Evolutionary conservation across 106 monocot species (phyloP), one percentile per base, ranked within the genome.

Genomic region (Narthecium ossifragum): DNA sequence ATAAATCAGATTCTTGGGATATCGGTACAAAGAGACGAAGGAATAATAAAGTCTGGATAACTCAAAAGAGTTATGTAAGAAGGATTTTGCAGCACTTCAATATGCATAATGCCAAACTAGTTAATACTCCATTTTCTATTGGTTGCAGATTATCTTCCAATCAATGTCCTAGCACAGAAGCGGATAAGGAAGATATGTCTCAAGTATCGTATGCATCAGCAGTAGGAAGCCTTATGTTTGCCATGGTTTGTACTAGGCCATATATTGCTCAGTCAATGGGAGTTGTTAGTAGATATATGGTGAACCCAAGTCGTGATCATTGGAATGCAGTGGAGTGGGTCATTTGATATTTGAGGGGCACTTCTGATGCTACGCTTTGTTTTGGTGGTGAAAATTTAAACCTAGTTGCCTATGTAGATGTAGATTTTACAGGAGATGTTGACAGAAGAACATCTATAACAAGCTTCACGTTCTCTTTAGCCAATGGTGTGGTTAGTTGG

Each of bases 1-100:
- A 28, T 28, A 53, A 53, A 53, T 2, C 21, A 53, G 26, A 53
- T 53, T 14, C 53, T 53, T 25, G 53, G 28, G 53, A 53, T 28
- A 28, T 11, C 13, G 8, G 12, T 41, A 14, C 11, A 2, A 14
- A 17, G 3, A 5, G 10, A 12, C 17, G n/a, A n/a, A 41, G 41
- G 17, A 41, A 11, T 41, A 8, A 41, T 2, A 1, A 27, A 27
- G 26, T 27, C 29, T 27, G 8, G 17, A 2, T 1, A 6, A 28
- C 53, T 8, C 25, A 30, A 26, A 27, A 26, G 7, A 41, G 17
- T 3, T 41, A 41, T 41, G 10, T 41, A 2, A 12, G 17, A 12
- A 41, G 17, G 41, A 8, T 5, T 5, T 12, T 41, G 2, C 11
- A 17, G 14, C 11, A 12, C 2, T 41, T 41, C 17, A 41, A 12